Evolutionary conservation across 306 rosid species (phyloP), one percentile per base, ranked within the genome.

Genomic region (Amphicarpaea edgeworthii): DNA sequence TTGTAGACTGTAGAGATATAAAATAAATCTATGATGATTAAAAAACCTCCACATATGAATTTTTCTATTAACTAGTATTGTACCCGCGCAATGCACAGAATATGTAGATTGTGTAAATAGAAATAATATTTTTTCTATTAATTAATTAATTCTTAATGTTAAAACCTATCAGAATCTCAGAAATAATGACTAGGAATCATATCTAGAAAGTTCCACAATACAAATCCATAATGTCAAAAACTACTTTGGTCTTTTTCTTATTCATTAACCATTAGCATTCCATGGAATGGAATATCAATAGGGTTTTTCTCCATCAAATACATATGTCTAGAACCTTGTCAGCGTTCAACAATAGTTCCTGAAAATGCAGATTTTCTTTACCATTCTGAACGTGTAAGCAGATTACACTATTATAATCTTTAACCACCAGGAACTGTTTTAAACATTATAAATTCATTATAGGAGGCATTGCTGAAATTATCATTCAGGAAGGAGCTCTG

Each of bases 341-440:
- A 64, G 10, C 23, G 34, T 71, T 51, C 0, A 49, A 21, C 49
- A 41, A 62, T 47, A 63, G 37, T 26, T 55, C 64, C 59, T 40
- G 38, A 75, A 75, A 75, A 63, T 9, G 64, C 8, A 50, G 28
- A 43, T 68, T 30, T 40, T 77, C 55, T 68, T n/a, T 58, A 50
- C 21, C 51, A 77, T 59, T 83, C 24, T 49, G 41, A 59, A 51
- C 73, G 68, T 14, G n/a, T 17, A 72, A 78, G 57, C 75, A 69
- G 57, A 37, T 62, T 12, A 73, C 66, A 72, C 43, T 34, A 59
- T 24, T 42, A 42, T 28, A 63, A 71, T 47, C 19, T 28, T 43
- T 37, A 32, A 54, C 58, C 17, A 55, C 75, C 47, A 62, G 16
- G 43, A 76, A 32, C 8, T 24, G 63, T 50, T 71, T 65, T 28